Conservation (phyloP, 139 green algal genomes). For the Auxenochlorella pyrenoidosa region DNA sequence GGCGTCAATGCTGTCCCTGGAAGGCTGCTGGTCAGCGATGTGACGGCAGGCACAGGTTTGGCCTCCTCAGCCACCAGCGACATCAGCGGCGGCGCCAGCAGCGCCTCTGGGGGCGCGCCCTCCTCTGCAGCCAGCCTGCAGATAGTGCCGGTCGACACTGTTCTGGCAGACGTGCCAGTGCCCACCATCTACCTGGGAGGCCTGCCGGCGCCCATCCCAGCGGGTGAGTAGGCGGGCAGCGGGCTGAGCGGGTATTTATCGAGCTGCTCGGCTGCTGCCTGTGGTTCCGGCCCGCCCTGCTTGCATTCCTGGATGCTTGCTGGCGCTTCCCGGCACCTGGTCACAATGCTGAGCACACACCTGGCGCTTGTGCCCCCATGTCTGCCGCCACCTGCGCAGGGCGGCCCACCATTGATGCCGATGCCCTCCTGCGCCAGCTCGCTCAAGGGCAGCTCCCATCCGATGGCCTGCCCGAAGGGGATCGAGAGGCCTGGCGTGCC, state of each 20-base stretch:
- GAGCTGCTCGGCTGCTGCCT: no score
- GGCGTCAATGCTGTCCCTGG: neutral
- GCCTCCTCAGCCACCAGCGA: neutral
- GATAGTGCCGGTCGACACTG: neutral
- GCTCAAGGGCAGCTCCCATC: constrained; percentile 17
- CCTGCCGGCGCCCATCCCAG: constrained; percentile 18
- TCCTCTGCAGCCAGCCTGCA: neutral
- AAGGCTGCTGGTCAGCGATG: neutral
- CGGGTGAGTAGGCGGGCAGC: neutral
- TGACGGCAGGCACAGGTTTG: neutral
- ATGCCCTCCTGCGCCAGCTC: neutral
- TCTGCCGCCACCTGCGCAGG: neutral
- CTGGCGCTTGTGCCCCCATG: no score
- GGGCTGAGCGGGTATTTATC: neutral
- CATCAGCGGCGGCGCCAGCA: neutral
- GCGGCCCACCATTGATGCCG: neutral
- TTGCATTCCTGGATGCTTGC: no score
- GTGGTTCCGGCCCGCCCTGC: no score
- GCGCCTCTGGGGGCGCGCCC: neutral
- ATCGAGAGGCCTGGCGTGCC: constrained; percentile 23
- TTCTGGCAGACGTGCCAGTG: neutral
- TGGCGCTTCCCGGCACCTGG: no score
- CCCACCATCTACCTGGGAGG: constrained; percentile 18
- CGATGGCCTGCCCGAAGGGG: neutral
- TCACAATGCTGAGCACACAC: no score